Conservation (phyloP, 2,329 filamentous ascomycete genomes). For the Monosporascus sp. region DNA sequence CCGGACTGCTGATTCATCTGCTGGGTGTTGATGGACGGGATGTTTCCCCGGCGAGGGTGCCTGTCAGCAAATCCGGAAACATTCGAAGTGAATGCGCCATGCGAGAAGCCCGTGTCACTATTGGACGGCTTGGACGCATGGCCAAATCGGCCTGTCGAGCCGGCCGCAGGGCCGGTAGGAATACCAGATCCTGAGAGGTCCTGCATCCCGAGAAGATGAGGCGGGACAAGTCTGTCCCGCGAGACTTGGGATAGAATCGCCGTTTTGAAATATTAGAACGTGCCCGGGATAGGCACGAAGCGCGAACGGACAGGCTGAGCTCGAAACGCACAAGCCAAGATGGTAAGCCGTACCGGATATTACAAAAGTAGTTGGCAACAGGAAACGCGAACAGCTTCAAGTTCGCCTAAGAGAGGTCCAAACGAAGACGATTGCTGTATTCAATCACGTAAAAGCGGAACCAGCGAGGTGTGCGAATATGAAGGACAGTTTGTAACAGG, state of each 20-base stretch:
- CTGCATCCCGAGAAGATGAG: constrained; percentile 89
- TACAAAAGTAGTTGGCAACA: constrained; percentile 25
- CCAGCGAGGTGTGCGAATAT: constrained; percentile 18
- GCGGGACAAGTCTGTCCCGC: constrained; percentile 82
- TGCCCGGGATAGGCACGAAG: constrained; percentile 41
- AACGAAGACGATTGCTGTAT: constrained; percentile 22
- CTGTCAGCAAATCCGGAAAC: constrained; percentile 80
- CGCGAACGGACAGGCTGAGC: constrained; percentile 20
- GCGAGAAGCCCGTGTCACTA: constrained; percentile 85
- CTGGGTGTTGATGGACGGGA: constrained; percentile 89
- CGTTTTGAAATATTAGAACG: constrained; percentile 66
- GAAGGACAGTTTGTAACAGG: constrained; percentile 20
- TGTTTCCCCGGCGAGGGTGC: constrained; percentile 77
- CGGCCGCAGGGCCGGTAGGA: constrained; percentile 51
- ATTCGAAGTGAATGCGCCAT: constrained; percentile 87
- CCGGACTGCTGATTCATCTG: constrained; percentile 45
- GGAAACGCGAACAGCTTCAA: constrained; percentile 18
- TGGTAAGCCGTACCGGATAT: constrained; percentile 23
- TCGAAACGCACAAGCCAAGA: constrained; percentile 18
- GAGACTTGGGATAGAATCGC: constrained; percentile 71
- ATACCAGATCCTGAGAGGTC: constrained; percentile 64
- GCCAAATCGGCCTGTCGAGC: constrained; percentile 57
- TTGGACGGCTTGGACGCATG: constrained; percentile 76
- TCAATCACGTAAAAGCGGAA: constrained; percentile 19
- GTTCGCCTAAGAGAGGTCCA: constrained; percentile 20